Evolutionary conservation across 2,329 filamentous ascomycete species (phyloP), one percentile per base, ranked within the genome.

Genomic region (Aquanectria penicillioides): DNA sequence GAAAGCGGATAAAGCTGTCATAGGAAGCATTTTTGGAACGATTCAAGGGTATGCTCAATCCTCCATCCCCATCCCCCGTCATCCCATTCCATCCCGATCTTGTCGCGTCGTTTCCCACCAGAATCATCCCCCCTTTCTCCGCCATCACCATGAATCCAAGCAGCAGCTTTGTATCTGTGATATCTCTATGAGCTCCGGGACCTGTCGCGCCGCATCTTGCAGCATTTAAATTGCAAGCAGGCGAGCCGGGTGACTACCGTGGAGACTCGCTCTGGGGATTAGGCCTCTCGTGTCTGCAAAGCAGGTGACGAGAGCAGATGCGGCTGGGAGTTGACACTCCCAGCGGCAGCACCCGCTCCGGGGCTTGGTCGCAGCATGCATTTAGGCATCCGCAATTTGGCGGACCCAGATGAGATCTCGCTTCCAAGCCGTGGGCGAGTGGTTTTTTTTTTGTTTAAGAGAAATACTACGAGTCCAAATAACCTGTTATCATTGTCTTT

Each of bases 21-120:
- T 58, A 65, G 62, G 57, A 65, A 61, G 50, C 38, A 34, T 49
- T 59, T 64, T 43, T 49, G n/a, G 47, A 65, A 65, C 44, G 52
- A 51, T 64, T 68, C 66, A 66, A 73, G 73, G 73, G 73, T 75
- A 75, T 75, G 73, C 67, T 64, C 65, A 67, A 68, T 59, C 59
- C 64, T 61, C 63, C 60, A 54, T 64, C 54, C 55, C 65, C 62
- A 53, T 48, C 60, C 43, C 61, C 53, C 38, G 61, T 41, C 46
- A 68, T 56, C 29, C 55, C 59, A 63, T 50, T 40, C 47, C 53
- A 29, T 51, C 46, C 59, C 57, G 58, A 50, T 50, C 52, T 44
- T 59, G 66, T 66, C 67, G 67, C 67, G 67, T 69, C 66, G 62
- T 65, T 29, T 43, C 47, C 25, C 22, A 10, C 15, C 38, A 46